Conservation (phyloP, 495 filamentous ascomycete genomes). For the Cenococcum geophilum region DNA sequence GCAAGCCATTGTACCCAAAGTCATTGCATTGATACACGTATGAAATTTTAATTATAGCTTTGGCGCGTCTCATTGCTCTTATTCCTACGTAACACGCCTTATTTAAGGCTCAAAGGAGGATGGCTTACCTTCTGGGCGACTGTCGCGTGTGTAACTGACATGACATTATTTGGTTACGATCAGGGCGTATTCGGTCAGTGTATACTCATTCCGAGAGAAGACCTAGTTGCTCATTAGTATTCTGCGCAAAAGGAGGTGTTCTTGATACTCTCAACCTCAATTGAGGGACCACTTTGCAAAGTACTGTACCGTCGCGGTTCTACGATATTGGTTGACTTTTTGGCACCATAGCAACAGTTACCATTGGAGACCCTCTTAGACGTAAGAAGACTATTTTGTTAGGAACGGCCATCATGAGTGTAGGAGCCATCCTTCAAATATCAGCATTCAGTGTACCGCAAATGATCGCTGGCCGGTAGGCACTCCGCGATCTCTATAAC, state of each 20-base stretch:
- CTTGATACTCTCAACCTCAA: constrained; percentile 48
- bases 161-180: constrained; percentile 54
- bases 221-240: too few relatives aligned
- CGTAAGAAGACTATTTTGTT: constrained; percentile 52
- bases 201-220: neutral
- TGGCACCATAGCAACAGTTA: constrained; percentile 54
- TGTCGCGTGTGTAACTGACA: constrained; percentile 32
- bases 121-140: constrained; percentile 57
- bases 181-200: constrained; percentile 47
- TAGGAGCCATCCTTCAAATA: constrained; percentile 59
- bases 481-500: neutral
- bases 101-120: constrained; percentile 51
- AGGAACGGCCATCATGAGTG: constrained; percentile 53
- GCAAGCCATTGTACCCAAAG: neutral
- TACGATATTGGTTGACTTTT: constrained; percentile 63
- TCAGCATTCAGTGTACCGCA: constrained; percentile 56
- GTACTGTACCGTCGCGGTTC: constrained; percentile 58
- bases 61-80: constrained; percentile 8
- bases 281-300: constrained; percentile 45
- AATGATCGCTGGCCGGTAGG: constrained; percentile 54
- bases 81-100: constrained; percentile 40
- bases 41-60: constrained; percentile 16
- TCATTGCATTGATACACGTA: neutral
- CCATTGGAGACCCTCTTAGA: constrained; percentile 53
- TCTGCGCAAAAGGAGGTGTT: too few relatives aligned